Evolutionary conservation across 257 asterid species (phyloP), one percentile per base, ranked within the genome.

Genomic region (Forsythia suspensa): DNA sequence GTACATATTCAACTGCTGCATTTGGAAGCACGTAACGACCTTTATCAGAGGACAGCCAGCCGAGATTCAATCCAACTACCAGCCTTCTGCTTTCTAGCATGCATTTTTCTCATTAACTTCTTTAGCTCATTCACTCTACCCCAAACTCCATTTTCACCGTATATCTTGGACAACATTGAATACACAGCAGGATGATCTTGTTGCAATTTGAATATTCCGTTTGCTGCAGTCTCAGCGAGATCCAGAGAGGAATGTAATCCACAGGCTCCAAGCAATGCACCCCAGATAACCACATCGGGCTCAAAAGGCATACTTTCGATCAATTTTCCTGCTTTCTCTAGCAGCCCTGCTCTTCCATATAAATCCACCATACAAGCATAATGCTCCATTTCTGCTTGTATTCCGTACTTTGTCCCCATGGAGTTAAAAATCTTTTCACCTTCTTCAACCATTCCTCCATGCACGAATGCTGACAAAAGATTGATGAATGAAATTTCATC

Each of bases 341-440:
- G 86, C 87, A 87, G 72, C 9, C 98, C 98, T 9, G 96, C 90
- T 77, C 86, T 85, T 16, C 96, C 98, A 65, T 89, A 93, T 44
- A 93, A 74, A 65, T 93, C 95, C 68, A 93, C 98, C 96, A 93
- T 89, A 73, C 98, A 91, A 29, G 96, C 90, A 80, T 89, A 93
- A 80, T 91, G 98, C 77, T 89, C 92, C 91, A 86, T 84, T 80
- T 82, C 89, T 42, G 94, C 80, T 71, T 67, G 72, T 20, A 93
- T 36, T 15, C 87, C 84, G 4, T 87, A 86, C 86, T 71, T 80
- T 0, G 8, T 34, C 40, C 36, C 57, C 94, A 91, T 93, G 75
- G 89, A 85, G 68, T 59, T 6, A 81, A 93, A 93, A 70, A 89
- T 72, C 79, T 70, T 85, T 61, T 91, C 98, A 4, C 94, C 98